These are phyloP conservation scores for Pythium guiyangense DNA, from an alignment of 352 stramenopile genomes.

Conservation along the genomic window DNA sequence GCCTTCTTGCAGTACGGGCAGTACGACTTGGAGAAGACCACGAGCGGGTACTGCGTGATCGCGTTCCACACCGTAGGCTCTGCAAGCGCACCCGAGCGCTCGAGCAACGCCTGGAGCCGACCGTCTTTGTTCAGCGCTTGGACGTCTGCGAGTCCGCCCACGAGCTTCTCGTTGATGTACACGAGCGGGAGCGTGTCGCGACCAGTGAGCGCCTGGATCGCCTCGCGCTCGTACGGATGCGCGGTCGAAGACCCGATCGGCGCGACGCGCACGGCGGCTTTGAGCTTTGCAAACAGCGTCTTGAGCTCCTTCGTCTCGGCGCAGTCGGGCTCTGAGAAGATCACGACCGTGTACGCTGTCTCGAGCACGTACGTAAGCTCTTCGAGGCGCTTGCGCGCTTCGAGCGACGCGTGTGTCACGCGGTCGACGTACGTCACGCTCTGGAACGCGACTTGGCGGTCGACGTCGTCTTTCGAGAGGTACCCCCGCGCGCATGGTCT, in stretches of 20 bases:
- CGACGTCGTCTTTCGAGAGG: conserved; percentile 58
- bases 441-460: conserved; percentile 64
- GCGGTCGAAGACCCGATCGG: conserved; percentile 58
- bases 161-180: conserved; percentile 92
- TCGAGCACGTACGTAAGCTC: conserved; percentile 70
- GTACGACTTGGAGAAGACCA: conserved; percentile 86
- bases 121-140: conserved; percentile 82
- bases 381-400: conserved; percentile 58
- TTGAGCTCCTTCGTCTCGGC: conserved; percentile 90
- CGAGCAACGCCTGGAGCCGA: conserved; percentile 85
- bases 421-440: conserved; percentile 63
- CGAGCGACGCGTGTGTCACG: conserved; percentile 53
- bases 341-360: conserved; percentile 85
- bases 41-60: conserved; percentile 65
- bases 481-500: conserved; percentile 68
- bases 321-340: conserved; percentile 94
- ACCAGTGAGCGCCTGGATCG: conserved; percentile 86
- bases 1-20: conserved; percentile 86
- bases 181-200: conserved; percentile 93
- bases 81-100: conserved; percentile 58
- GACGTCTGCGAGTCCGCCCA: conserved; percentile 93
- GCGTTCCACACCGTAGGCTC: conserved; percentile 66
- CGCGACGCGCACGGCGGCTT: conserved; percentile 45
- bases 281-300: conserved; percentile 65
- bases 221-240: conserved; percentile 69